phyloP scores from a whole-genome alignment of 441 rosid genomes.

The Raphanus hybrid region DNA sequence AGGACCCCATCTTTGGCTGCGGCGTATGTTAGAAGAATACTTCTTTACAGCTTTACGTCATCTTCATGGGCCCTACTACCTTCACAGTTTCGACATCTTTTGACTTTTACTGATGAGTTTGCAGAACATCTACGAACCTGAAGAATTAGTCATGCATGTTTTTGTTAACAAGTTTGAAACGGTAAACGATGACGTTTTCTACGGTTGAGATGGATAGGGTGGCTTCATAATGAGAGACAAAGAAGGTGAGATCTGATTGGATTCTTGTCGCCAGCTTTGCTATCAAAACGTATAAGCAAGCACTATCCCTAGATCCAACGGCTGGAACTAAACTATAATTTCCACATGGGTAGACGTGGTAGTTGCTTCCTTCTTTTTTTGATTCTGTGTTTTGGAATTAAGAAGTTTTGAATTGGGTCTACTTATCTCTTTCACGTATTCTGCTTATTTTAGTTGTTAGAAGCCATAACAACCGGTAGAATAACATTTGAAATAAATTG shows the following conservation, averaged over 20 bases:
- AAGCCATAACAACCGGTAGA: not conserved
- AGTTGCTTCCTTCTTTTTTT: not conserved
- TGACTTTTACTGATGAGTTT: conserved; percentile 19
- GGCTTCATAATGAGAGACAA: conserved; percentile 46
- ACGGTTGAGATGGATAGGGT: conserved; percentile 28
- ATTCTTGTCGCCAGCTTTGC: conserved; percentile 17
- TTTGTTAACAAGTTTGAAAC: not conserved
- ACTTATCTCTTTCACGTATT: conserved; percentile 7
- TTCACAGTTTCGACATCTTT: conserved; percentile 29
- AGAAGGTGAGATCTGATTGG: conserved; percentile 17
- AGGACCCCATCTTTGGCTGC: conserved; percentile 40
- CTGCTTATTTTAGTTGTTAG: not conserved
- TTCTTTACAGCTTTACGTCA: conserved; percentile 39
- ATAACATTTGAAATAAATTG: not conserved
- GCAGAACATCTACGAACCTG: not conserved
- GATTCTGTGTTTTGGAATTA: not conserved
- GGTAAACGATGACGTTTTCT: conserved; percentile 11
- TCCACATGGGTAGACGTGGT: conserved; percentile 14
- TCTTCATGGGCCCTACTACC: conserved; percentile 15
- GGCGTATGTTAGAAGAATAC: conserved; percentile 23
- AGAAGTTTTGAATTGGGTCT: conserved; percentile 35
- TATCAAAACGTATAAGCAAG: conserved; percentile 30
- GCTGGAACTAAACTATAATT: conserved; percentile 3
- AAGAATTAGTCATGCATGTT: conserved; percentile 14
- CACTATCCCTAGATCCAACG: conserved; percentile 35